Conservation (phyloP, 345 rosid genomes). For the Mangifera indica region DNA sequence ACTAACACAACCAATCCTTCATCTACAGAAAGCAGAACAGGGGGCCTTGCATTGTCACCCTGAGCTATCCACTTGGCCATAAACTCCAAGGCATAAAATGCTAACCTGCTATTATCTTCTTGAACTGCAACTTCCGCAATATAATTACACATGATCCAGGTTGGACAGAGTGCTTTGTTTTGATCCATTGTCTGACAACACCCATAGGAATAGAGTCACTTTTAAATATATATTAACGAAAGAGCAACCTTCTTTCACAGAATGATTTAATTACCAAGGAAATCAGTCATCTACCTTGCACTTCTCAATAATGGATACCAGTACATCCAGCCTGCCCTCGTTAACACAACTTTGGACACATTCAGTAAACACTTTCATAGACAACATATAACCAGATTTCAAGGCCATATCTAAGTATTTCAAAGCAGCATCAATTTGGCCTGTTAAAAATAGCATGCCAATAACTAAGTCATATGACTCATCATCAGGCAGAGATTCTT, state of each 20-base stretch:
- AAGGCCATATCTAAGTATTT: constrained; percentile 56
- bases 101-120: constrained; percentile 74
- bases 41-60: constrained; percentile 64
- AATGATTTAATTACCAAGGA: constrained; percentile 14
- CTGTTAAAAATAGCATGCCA: constrained; percentile 45
- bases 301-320: constrained; percentile 75
- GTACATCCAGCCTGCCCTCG: constrained; percentile 53
- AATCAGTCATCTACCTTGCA: constrained; percentile 64
- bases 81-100: constrained; percentile 75
- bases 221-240: constrained; percentile 5
- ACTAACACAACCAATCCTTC: constrained; percentile 76
- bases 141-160: constrained; percentile 61
- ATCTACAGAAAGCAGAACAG: constrained; percentile 59
- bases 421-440: constrained; percentile 64
- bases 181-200: constrained; percentile 63
- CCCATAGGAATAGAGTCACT: constrained; percentile 26
- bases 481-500: constrained; percentile 80
- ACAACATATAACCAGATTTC: constrained; percentile 58
- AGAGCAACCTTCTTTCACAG: neutral
- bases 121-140: constrained; percentile 73
- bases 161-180: constrained; percentile 81
- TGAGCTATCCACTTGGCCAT: constrained; percentile 76
- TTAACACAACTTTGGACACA: constrained; percentile 59
- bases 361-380: constrained; percentile 49
- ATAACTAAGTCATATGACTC: constrained; percentile 74